Percentiles rank a stretch among this genome's conserved stretches.
Conservation (phyloP, 108 stramenopile genomes). For the Fragilaria radians region DNA sequence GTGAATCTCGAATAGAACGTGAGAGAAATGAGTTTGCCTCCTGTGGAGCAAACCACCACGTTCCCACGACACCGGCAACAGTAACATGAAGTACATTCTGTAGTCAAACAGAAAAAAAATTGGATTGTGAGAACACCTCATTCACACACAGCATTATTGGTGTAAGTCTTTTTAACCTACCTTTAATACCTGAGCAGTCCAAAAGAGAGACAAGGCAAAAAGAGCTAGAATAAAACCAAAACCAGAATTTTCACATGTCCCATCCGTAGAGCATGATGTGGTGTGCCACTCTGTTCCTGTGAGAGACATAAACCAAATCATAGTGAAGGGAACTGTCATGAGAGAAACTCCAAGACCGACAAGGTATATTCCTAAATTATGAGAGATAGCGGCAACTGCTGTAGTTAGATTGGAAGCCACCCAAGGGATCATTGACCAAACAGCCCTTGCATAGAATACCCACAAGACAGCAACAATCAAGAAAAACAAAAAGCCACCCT, state of each 20-base stretch:
- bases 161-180: conserved; percentile 1
- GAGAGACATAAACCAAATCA: conserved; percentile 30
- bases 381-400: conserved; percentile 40
- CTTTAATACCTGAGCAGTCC: conserved; percentile 64
- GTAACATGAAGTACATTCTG: conserved; percentile 72
- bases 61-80: conserved; percentile 79
- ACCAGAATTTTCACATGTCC: conserved; percentile 21
- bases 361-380: conserved; percentile 45
- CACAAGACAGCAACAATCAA: not conserved
- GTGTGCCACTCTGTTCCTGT: conserved; percentile 18
- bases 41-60: conserved; percentile 83
- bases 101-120: not conserved
- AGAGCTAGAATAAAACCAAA: conserved; percentile 18
- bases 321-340: conserved; percentile 18
- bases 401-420: conserved; percentile 59
- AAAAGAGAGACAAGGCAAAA: conserved; percentile 67
- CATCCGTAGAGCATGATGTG: too few relatives aligned
- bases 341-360: conserved; percentile 29
- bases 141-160: not conserved
- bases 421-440: conserved; percentile 66
- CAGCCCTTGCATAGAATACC: conserved; percentile 16
- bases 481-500: not conserved
- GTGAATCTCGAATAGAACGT: conserved; percentile 30
- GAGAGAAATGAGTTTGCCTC: conserved; percentile 35
- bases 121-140: not conserved